Evolutionary conservation across 257 asterid species (phyloP).

Genomic region (Fraxinus pennsylvanica): DNA sequence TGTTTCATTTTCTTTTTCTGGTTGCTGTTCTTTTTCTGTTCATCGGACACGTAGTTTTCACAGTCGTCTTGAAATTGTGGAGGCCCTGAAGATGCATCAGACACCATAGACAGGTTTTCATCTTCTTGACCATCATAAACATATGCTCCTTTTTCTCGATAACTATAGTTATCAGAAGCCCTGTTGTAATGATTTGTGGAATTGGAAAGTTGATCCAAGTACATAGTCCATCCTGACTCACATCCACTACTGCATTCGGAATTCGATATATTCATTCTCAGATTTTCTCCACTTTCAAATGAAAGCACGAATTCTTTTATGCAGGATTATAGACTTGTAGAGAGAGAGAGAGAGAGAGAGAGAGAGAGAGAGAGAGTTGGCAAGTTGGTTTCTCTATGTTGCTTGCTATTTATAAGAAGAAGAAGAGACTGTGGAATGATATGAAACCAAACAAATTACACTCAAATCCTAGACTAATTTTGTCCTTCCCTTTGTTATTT

Average conservation of each 20-base stretch:
- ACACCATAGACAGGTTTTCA: slow-evolving; percentile 41
- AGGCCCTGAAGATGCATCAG: slow-evolving; percentile 27
- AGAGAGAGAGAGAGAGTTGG: not conserved
- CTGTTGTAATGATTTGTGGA: slow-evolving; percentile 37
- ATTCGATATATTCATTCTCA: slow-evolving; percentile 58
- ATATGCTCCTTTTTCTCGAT: slow-evolving; percentile 8
- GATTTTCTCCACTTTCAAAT: not conserved
- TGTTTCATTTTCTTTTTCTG: slow-evolving; percentile 34
- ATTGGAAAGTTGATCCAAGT: slow-evolving; percentile 67
- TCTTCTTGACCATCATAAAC: slow-evolving; percentile 36
- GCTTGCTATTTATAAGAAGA: slow-evolving; percentile 43
- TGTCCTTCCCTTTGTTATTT: slow-evolving; percentile 60
- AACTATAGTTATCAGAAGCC: slow-evolving; percentile 11
- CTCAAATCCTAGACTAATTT: slow-evolving; percentile 61
- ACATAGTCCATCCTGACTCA: slow-evolving; percentile 94
- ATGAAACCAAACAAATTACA: slow-evolving; percentile 47
- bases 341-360: not conserved
- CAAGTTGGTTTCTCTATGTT: slow-evolving; percentile 17
- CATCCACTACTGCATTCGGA: slow-evolving; percentile 80
- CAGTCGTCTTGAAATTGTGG: slow-evolving; percentile 31
- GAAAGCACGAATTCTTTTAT: not conserved
- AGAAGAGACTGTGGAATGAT: slow-evolving; percentile 18
- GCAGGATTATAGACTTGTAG: not conserved
- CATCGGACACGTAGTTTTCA: slow-evolving; percentile 21
- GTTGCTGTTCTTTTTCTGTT: slow-evolving; percentile 31